phyloP scores from a whole-genome alignment of 2,329 filamentous ascomycete species.

The Colletotrichum tamarilloi region DNA sequence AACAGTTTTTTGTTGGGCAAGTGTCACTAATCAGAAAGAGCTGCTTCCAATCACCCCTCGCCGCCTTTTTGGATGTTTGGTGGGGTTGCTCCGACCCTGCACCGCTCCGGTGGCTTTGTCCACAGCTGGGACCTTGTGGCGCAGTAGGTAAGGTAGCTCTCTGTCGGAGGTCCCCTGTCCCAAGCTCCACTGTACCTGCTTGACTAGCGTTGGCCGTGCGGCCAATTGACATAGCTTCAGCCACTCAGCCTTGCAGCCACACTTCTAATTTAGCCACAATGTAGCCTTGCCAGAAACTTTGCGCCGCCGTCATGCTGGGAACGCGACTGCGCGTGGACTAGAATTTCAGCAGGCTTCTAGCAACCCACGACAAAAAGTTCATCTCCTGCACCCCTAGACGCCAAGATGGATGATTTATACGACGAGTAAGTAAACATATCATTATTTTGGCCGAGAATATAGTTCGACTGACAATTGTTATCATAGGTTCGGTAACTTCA shows the following conservation, averaged over 20 bases:
- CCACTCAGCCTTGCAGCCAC: slow-evolving; percentile 35
- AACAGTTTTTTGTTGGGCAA: slow-evolving; percentile 27
- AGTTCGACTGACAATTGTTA: background rate
- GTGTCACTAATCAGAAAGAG: slow-evolving; percentile 28
- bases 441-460: background rate
- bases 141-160: slow-evolving; percentile 28
- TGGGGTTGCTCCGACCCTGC: slow-evolving; percentile 31
- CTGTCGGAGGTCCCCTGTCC: slow-evolving; percentile 9
- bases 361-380: slow-evolving; percentile 8
- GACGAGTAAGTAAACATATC: slow-evolving; percentile 75
- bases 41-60: slow-evolving; percentile 16
- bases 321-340: slow-evolving; percentile 22
- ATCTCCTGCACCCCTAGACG: slow-evolving; percentile 30
- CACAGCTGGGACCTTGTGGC: slow-evolving; percentile 14
- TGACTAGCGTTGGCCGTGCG: background rate
- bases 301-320: slow-evolving; percentile 30
- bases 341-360: slow-evolving; percentile 9
- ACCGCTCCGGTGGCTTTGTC: background rate
- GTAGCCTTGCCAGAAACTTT: slow-evolving; percentile 38
- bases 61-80: slow-evolving; percentile 32
- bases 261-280: background rate
- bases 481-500: slow-evolving; percentile 93
- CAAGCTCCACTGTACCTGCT: slow-evolving; percentile 21
- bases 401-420: slow-evolving; percentile 91
- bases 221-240: slow-evolving; percentile 11